Percentiles rank a stretch among this genome's conserved stretches.
These are phyloP conservation scores for Phytophthora capsici DNA, from an alignment of 352 stramenopile genomes.

Conservation along the genomic window DNA sequence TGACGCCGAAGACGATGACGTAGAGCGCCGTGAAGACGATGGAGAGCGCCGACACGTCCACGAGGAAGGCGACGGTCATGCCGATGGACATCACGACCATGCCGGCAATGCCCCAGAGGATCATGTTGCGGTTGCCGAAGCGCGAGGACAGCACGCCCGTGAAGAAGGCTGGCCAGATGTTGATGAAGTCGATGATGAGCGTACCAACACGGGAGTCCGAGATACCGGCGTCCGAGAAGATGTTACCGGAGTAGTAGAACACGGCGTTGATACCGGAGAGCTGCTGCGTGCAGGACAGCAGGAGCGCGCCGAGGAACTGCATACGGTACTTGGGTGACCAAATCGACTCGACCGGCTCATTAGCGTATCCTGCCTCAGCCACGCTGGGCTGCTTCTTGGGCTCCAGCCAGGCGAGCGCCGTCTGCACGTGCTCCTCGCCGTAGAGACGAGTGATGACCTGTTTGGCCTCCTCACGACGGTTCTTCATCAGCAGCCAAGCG, in stretches of 20 bases:
- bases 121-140: slow-evolving; percentile 55
- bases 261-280: slow-evolving; percentile 54
- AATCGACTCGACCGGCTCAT: slow-evolving; percentile 20
- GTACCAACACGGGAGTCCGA: too few relatives aligned
- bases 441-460: slow-evolving; percentile 29
- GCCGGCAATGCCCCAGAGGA: slow-evolving; percentile 46
- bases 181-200: too few relatives aligned
- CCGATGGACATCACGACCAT: slow-evolving; percentile 60
- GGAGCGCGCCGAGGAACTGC: slow-evolving; percentile 39
- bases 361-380: slow-evolving; percentile 10
- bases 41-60: slow-evolving; percentile 41
- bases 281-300: slow-evolving; percentile 47
- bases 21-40: slow-evolving; percentile 60
- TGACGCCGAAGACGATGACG: slow-evolving; percentile 49
- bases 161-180: too few relatives aligned
- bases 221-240: too few relatives aligned
- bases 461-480: slow-evolving; percentile 27
- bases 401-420: slow-evolving; percentile 16
- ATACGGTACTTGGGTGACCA: slow-evolving; percentile 36
- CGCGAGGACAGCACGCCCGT: too few relatives aligned
- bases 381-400: slow-evolving; percentile 13
- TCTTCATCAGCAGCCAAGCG: slow-evolving; percentile 20
- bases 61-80: slow-evolving; percentile 55
- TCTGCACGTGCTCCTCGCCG: slow-evolving; percentile 24
- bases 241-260: too few relatives aligned